Percentiles rank a stretch among this genome's conserved stretches.
These are phyloP conservation scores for Coemansia aciculifera DNA, from an alignment of 192 early-diverging fungal species.

Conservation along the genomic window DNA sequence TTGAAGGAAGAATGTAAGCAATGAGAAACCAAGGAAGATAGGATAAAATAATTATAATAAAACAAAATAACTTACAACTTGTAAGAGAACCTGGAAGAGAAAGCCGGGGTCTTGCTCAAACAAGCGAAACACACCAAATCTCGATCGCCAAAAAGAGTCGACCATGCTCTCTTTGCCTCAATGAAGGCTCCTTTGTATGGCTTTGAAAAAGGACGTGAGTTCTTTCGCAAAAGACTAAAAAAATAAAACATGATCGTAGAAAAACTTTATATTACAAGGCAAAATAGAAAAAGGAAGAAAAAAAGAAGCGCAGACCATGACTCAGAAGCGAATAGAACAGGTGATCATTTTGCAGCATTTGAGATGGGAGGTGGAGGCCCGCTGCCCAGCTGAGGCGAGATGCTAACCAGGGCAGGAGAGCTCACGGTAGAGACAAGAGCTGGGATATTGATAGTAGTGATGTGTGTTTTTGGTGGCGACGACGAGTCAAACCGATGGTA, in stretches of 20 bases:
- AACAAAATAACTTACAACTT: background rate
- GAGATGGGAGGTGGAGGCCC: slow-evolving; percentile 16
- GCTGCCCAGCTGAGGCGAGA: slow-evolving; percentile 24
- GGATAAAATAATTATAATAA: background rate
- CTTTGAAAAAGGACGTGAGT: background rate
- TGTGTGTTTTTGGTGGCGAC: slow-evolving; percentile 4
- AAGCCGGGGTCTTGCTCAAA: background rate
- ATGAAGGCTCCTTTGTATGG: background rate
- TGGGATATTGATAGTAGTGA: slow-evolving; percentile 12
- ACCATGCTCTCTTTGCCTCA: background rate
- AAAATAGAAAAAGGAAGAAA: background rate
- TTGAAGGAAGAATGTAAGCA: background rate
- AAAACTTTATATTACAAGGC: background rate
- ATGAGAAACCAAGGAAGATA: background rate
- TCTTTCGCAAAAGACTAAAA: background rate
- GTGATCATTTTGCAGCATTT: slow-evolving; percentile 23
- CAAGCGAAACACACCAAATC: background rate
- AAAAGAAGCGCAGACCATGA: background rate
- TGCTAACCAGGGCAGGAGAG: slow-evolving; percentile 6
- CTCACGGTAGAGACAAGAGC: slow-evolving; percentile 12
- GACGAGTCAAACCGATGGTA: background rate
- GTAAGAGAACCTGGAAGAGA: no score
- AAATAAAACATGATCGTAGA: background rate
- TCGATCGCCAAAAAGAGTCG: background rate
- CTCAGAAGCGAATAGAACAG: background rate